Conservation (phyloP, 164 flowering plant species). For the Piper longum region DNA sequence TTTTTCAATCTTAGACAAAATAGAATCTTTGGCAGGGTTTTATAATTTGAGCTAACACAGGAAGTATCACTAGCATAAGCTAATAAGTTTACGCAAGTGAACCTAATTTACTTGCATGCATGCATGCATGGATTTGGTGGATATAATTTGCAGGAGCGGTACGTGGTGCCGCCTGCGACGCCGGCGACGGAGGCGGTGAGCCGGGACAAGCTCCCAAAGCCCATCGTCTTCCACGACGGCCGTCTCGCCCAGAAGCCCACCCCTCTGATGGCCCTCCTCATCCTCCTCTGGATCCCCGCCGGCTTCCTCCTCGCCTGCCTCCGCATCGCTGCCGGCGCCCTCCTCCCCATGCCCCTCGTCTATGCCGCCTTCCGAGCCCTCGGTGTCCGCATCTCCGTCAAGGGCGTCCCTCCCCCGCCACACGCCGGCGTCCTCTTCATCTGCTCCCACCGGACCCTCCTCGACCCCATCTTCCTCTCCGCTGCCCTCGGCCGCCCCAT, state of each 20-base stretch:
- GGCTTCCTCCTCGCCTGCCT: constrained; percentile 41
- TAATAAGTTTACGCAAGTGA: no score
- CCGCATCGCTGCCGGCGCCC: constrained; percentile 35
- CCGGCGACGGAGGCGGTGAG: constrained; percentile 21
- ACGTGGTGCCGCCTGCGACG: constrained; percentile 15
- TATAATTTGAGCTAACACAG: no score
- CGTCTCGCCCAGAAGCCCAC: constrained; percentile 70
- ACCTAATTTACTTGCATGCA: no score
- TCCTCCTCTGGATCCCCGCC: constrained; percentile 69
- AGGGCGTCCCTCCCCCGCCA: constrained; percentile 50
- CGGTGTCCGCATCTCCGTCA: constrained; percentile 41
- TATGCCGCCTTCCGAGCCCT: constrained; percentile 37
- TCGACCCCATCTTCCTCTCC: constrained; percentile 49
- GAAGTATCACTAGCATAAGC: no score
- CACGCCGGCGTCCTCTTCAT: constrained; percentile 44
- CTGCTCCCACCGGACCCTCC: constrained; percentile 50
- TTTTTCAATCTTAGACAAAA: no score
- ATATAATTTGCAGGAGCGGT: constrained; percentile 17
- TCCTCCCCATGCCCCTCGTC: constrained; percentile 44
- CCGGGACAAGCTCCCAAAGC: constrained; percentile 28
- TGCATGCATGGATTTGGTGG: no score
- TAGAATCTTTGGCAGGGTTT: no score
- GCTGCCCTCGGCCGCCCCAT: constrained; percentile 40
- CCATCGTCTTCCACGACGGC: constrained; percentile 77
- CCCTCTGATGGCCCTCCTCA: constrained; percentile 41